Base-by-base conservation (phyloP, 805 yeast species). In the Starmerella floricola region DNA sequence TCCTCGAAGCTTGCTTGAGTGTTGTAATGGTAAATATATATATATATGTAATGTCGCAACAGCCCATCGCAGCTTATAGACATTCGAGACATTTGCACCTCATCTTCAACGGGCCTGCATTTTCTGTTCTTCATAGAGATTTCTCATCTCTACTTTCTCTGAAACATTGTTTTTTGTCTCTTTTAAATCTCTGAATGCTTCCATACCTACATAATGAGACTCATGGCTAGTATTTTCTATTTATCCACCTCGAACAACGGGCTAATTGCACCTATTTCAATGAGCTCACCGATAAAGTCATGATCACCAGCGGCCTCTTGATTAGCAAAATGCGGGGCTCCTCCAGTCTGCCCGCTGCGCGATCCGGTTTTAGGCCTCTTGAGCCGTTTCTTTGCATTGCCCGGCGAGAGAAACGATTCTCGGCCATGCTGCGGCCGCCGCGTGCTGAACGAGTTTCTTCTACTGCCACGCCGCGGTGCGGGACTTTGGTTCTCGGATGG, bases 181-280 rank as follows among this genome's bases (percentile, higher is more conserved):
- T n/a, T n/a, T 10, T 26, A 26, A 10, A 13, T 26, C 10, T 26
- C 29, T 26, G 29, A 26, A 13, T 26, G 10, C 29, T n/a, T n/a
- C n/a, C n/a, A n/a, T n/a, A n/a, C n/a, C n/a, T n/a, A n/a, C n/a
- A n/a, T n/a, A n/a, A n/a, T n/a, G n/a, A n/a, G n/a, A n/a, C n/a
- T n/a, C n/a, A n/a, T n/a, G n/a, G n/a, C n/a, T n/a, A n/a, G n/a
- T n/a, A n/a, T n/a, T n/a, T 16, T 15, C 17, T 15, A 33, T 8
- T 20, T 17, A 17, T 36, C 28, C 19, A 18, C 15, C 15, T 44
- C 47, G 31, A 35, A 40, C 27, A 59, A 41, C 16, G 65, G 64
- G 32, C 60, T 55, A 38, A 61, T 48, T 6, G 60, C 63, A 4
- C 63, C 63, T 18, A 56, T 52, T 17, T 61, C 62, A 11, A 59